Conservation (phyloP, 371 early-diverging fungal genomes). For the Rhizopus delemar region DNA sequence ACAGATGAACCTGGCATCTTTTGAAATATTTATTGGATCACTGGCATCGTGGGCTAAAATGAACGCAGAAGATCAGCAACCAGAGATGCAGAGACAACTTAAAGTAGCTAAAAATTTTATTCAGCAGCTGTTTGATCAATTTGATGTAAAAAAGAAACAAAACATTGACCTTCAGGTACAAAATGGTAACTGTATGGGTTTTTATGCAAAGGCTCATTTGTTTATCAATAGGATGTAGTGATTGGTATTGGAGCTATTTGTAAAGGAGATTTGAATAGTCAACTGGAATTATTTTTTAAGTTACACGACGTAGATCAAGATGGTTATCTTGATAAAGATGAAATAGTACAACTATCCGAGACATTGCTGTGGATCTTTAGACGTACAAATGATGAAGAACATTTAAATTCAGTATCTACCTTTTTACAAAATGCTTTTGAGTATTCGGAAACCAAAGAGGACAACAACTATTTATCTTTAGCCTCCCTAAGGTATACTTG, state of each 20-base stretch:
- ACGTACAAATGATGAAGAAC: conserved; percentile 58
- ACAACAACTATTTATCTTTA: conserved; percentile 36
- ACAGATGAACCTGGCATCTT: conserved; percentile 66
- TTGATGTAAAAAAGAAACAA: conserved; percentile 60
- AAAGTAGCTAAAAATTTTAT: conserved; percentile 54
- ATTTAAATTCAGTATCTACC: conserved; percentile 69
- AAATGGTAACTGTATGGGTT: no score
- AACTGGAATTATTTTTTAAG: conserved; percentile 82
- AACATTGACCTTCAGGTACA: conserved; percentile 62
- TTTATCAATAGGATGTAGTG: conserved; percentile 69
- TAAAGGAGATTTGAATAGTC: conserved; percentile 77
- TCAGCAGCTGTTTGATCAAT: conserved; percentile 54
- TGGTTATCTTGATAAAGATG: conserved; percentile 74
- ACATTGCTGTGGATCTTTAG: conserved; percentile 81
- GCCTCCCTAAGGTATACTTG: conserved; percentile 42
- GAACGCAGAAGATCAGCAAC: conserved; percentile 25
- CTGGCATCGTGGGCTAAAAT: conserved; percentile 59
- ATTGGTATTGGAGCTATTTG: conserved; percentile 76
- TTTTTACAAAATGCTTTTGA: conserved; percentile 72
- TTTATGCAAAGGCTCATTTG: neutral
- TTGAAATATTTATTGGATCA: conserved; percentile 61
- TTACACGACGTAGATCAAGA: conserved; percentile 81
- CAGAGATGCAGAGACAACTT: conserved; percentile 33
- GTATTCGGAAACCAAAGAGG: conserved; percentile 55
- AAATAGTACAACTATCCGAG: conserved; percentile 88